These are phyloP conservation scores for Bromus sterilis DNA, from an alignment of 176 grass and related monocot genomes.

Conservation along the genomic window DNA sequence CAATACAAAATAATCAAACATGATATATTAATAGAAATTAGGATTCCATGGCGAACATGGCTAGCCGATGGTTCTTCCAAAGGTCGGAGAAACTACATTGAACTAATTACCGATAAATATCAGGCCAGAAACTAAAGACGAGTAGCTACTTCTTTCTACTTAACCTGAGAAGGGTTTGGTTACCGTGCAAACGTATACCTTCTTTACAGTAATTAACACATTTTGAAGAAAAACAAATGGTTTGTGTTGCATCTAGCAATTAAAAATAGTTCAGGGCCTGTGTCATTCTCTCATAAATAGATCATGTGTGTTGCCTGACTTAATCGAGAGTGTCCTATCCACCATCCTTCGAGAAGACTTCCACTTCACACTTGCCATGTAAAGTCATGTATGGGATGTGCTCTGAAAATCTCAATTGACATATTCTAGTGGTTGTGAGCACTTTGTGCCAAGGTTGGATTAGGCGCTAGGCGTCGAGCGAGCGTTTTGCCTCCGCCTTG, in stretches of 20 bases:
- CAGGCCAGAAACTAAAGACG: background rate
- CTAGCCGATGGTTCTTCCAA: background rate
- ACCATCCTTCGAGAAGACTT: background rate
- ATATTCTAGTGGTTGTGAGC: too few species aligned
- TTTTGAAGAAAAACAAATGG: background rate
- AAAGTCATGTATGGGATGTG: slow-evolving; percentile 21
- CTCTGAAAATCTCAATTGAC: too few species aligned
- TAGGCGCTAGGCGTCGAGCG: too few species aligned
- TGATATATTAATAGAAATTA: background rate
- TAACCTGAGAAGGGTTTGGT: background rate
- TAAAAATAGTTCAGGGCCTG: background rate
- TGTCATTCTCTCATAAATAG: background rate
- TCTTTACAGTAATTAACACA: background rate
- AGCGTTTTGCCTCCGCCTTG: too few species aligned
- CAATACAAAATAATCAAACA: background rate
- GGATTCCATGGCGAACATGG: background rate
- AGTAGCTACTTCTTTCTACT: background rate
- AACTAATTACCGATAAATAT: background rate
- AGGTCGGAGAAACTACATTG: background rate
- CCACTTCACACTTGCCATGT: slow-evolving; percentile 21
- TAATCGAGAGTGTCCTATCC: background rate
- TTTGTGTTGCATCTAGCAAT: background rate
- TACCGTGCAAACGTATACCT: background rate
- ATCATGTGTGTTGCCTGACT: background rate
- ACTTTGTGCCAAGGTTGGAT: too few species aligned